These are phyloP conservation scores for Malassezia equina DNA, from an alignment of 1,284 basidiomycete species.

Conservation along the genomic window DNA sequence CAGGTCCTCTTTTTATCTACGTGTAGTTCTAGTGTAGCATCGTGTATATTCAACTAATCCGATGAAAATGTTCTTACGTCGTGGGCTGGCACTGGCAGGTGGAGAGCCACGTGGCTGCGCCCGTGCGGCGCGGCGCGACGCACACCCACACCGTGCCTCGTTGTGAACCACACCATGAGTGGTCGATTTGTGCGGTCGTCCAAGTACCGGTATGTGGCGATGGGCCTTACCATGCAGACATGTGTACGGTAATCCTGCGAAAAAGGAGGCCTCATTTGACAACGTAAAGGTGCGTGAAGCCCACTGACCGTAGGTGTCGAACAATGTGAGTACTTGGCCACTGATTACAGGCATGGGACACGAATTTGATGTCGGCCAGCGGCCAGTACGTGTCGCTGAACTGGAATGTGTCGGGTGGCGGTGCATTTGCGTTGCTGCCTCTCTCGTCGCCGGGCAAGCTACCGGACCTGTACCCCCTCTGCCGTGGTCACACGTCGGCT, in stretches of 20 bases:
- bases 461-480: constrained; percentile 83
- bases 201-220: constrained; percentile 53
- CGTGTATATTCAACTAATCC: constrained; percentile 15
- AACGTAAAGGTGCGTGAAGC: constrained; percentile 61
- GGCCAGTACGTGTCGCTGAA: constrained; percentile 69
- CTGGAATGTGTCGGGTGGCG: constrained; percentile 88
- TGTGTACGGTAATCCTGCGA: constrained; percentile 61
- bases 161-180: constrained; percentile 10
- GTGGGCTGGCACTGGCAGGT: not conserved
- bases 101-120: not conserved
- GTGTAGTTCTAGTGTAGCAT: constrained; percentile 5
- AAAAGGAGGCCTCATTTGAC: constrained; percentile 56
- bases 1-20: not conserved
- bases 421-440: constrained; percentile 85
- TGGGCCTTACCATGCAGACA: constrained; percentile 54
- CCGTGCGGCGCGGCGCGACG: not conserved
- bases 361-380: constrained; percentile 75
- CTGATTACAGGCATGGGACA: constrained; percentile 68
- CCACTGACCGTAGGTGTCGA: constrained; percentile 23
- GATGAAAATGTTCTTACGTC: not conserved
- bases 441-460: constrained; percentile 56
- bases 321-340: constrained; percentile 27
- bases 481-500: constrained; percentile 67
- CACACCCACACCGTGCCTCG: not conserved
- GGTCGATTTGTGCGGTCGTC: constrained; percentile 57